Evolutionary conservation across 2,329 filamentous ascomycete genomes (phyloP), one percentile per base, ranked within the genome.

Genomic region (Apiospora pterosperma): DNA sequence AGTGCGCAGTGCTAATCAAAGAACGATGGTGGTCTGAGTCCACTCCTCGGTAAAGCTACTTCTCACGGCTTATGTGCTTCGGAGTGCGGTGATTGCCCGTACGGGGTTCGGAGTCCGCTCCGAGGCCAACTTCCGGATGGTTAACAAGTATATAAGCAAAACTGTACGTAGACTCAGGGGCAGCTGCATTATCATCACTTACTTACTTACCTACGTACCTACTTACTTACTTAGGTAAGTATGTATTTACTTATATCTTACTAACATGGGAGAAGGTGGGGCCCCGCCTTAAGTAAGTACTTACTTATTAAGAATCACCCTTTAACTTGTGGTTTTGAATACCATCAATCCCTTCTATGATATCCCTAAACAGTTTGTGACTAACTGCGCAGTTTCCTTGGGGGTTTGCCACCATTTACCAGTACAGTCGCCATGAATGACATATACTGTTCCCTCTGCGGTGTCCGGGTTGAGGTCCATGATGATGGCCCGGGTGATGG

Each of bases 391-490:
- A n/a, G n/a, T n/a, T n/a, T n/a, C n/a, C n/a, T n/a, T n/a, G n/a
- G n/a, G n/a, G n/a, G n/a, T n/a, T 42, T 3, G 8, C n/a, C 23
- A 23, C 41, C 1, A 12, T n/a, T 42, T 7, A 19, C 23, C 23
- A 16, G 7, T 28, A 19, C 42, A 25, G 7, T 10, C 28, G 25
- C 28, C 11, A 55, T 55, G 48, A 55, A 19, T 34, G 21, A 63
- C 34, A 65, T 48, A 36, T 69, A 63, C 61, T 71, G 69, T 42
- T 60, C 66, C 21, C 62, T 70, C 19, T 71, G 69, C 58, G 66
- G 66, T 14, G 65, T 67, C 3, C n/a, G 64, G 5, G 61, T 70
- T 31, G 67, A 67, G 25, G 21, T 58, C 8, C 67, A 69, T 59
- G 60, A 67, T 16, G 65, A 64, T 21, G 55, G 59, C 41, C 61